Base-by-base conservation (phyloP, 495 filamentous ascomycete genomes). In the Cenococcum geophilum region DNA sequence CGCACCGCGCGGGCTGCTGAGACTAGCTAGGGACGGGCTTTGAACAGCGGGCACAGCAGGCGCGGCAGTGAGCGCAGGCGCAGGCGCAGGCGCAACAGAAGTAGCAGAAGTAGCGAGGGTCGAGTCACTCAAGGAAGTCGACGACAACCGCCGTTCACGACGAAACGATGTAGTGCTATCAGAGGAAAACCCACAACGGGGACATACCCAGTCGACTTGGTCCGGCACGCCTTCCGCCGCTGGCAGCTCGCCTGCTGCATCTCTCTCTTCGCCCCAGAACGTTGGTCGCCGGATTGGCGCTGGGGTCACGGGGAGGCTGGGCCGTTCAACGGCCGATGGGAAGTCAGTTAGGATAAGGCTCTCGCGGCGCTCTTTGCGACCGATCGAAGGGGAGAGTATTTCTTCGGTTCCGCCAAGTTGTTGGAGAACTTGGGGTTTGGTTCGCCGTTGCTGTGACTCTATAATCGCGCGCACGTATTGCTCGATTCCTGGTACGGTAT, bases 181-280 rank as follows among this genome's bases (percentile, higher is more conserved):
- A 65, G 68, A 67, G 12, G 56, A 57, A 60, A 70, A 70, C 9
- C 66, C 69, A 76, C 70, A 75, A 73, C 82, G 81, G 71, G 82
- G 74, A 88, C 87, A 83, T 86, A 92, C 89, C 91, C 91, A 96
- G 59, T 95, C 89, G 65, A 80, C 79, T 77, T 95, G 91, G 71
- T 81, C 79, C 60, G 89, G 89, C 57, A 95, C 89, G 49, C 89
- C 89, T 74, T 87, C 84, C 21, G 90, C 91, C 55, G 74, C 73
- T 52, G 88, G 87, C 58, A 95, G 77, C 61, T 80, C 77, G 58
- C 77, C 80, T 50, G 78, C 72, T 20, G 73, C 78, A 50, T 84
- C 78, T 60, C 77, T 75, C 45, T 80, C 80, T 27, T 76, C 73
- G 49, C 75, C 76, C 76, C 77, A 83, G 61, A 80, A 78, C 37